Percentiles rank a stretch among this genome's conserved stretches.
Conservation (phyloP, 169 alveolate genomes). For the Perkinsus chesapeaki region DNA sequence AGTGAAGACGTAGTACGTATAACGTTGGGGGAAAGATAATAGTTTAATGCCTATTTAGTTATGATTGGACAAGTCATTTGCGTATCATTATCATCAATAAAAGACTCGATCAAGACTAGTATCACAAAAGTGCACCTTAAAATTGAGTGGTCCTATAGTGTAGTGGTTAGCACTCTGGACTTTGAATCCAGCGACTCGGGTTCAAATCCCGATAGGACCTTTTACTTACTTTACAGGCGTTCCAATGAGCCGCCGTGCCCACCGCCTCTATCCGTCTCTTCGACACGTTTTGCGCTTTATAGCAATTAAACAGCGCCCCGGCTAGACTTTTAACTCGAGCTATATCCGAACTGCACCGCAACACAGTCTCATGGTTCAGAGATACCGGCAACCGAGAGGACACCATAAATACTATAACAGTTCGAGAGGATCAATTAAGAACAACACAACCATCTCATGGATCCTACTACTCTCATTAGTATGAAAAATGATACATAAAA, state of each 20-base stretch:
- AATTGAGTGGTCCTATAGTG: constrained; percentile 4
- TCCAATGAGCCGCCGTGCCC: neutral
- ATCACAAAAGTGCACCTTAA: too few relatives aligned
- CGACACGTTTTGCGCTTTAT: neutral
- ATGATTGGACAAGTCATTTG: too few relatives aligned
- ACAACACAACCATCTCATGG: neutral
- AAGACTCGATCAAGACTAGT: too few relatives aligned
- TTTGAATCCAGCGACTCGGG: constrained; percentile 5
- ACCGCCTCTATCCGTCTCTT: neutral
- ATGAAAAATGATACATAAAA: neutral
- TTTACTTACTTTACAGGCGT: neutral
- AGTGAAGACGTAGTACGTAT: neutral
- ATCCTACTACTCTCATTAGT: neutral
- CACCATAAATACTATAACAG: neutral
- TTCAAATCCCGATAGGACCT: constrained; percentile 1
- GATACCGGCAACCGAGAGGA: neutral
- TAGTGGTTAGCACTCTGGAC: constrained; percentile 4
- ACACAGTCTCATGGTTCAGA: neutral
- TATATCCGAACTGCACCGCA: neutral
- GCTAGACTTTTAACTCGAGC: neutral
- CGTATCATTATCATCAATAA: too few relatives aligned
- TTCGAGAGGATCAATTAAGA: neutral
- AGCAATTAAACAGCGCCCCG: neutral
- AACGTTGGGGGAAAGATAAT: neutral
- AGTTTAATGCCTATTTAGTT: neutral